A percentile compares a stretch with the other conserved stretches of the same genome.
phyloP scores from a whole-genome alignment of 306 rosid genomes.

The Ceratonia siliqua region DNA sequence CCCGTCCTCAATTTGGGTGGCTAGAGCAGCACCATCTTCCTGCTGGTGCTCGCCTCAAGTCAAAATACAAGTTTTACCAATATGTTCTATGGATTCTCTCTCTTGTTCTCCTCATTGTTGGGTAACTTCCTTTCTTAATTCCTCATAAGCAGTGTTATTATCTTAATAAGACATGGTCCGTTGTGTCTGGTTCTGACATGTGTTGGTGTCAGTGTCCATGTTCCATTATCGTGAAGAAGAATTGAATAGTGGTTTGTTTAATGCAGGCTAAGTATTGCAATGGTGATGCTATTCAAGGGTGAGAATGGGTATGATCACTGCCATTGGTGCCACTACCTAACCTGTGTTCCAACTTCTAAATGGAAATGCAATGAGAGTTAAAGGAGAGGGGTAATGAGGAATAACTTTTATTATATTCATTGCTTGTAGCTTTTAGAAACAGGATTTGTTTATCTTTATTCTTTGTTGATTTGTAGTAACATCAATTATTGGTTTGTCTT shows the following conservation, averaged over 20 bases:
- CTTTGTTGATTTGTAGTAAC: background rate
- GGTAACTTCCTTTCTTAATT: slow-evolving; percentile 47
- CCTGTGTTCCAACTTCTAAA: slow-evolving; percentile 68
- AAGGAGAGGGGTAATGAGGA: slow-evolving; percentile 16
- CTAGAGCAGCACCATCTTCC: slow-evolving; percentile 57
- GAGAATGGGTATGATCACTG: slow-evolving; percentile 69
- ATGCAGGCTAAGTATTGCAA: slow-evolving; percentile 57
- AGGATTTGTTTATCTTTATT: background rate
- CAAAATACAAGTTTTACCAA: slow-evolving; percentile 77
- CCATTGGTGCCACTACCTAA: slow-evolving; percentile 76
- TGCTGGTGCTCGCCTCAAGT: slow-evolving; percentile 43
- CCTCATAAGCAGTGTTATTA: background rate
- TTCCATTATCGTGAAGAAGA: background rate
- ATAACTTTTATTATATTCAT: slow-evolving; percentile 15
- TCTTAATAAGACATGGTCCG: background rate
- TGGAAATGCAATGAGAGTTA: slow-evolving; percentile 59
- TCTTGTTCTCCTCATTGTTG: slow-evolving; percentile 56
- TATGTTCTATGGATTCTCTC: slow-evolving; percentile 62
- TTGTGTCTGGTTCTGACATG: no score
- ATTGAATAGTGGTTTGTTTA: slow-evolving; percentile 7
- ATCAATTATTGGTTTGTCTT: slow-evolving; percentile 24
- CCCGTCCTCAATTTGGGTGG: slow-evolving; percentile 78
- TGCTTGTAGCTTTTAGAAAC: slow-evolving; percentile 34
- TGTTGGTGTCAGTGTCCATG: no score
- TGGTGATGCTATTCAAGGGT: slow-evolving; percentile 69